These are phyloP conservation scores for Ananas comosus DNA, from an alignment of 176 grass and related monocot species.

Conservation along the genomic window DNA sequence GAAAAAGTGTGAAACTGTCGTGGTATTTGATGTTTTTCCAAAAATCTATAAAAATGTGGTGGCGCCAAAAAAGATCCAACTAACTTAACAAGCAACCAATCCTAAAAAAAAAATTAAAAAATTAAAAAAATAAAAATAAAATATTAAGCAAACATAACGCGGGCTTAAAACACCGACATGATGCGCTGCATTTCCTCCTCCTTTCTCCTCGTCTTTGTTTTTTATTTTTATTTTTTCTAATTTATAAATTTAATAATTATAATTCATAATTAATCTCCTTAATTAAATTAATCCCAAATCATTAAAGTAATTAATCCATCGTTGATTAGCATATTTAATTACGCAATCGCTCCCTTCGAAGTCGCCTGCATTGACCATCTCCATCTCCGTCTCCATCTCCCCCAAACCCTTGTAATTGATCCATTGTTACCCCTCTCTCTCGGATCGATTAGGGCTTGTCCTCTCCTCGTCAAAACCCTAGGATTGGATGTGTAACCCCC, in stretches of 20 bases:
- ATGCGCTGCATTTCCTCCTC: background rate
- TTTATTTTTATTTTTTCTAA: too few relatives aligned
- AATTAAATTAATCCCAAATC: background rate
- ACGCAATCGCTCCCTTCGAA: background rate
- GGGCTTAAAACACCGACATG: background rate
- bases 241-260: too few relatives aligned
- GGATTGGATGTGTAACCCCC: too few relatives aligned
- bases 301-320: background rate
- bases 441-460: background rate
- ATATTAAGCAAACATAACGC: background rate
- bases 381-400: background rate
- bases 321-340: background rate
- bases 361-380: conserved; percentile 10
- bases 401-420: background rate
- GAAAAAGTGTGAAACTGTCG: too few relatives aligned
- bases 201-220: background rate
- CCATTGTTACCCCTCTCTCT: background rate
- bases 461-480: background rate
- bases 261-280: background rate
- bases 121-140: background rate
- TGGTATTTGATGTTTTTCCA: background rate
- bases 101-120: background rate
- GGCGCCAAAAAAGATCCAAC: background rate
- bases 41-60: background rate
- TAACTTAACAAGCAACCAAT: background rate